Evolutionary conservation across 495 filamentous ascomycete genomes (phyloP), one percentile per base, ranked within the genome.

Genomic region (Haplographium delicatum): DNA sequence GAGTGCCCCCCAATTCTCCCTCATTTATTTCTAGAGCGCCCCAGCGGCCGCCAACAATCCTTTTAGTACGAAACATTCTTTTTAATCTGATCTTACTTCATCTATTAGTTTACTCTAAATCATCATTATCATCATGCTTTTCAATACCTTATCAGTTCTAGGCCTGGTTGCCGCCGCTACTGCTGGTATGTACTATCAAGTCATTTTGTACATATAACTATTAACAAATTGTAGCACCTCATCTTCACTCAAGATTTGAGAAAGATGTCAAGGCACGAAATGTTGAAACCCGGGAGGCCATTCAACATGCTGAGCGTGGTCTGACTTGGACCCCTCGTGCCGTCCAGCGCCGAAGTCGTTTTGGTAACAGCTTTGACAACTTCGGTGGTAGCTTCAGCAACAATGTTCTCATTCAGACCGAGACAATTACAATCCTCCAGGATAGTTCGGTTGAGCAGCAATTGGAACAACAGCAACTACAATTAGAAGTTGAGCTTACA

Each of bases 11-110:
- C 48, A 50, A 51, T 27, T 33, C 16, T 24, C 35, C 33, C 46
- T 43, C 54, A 55, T 62, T 62, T 55, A 46, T 58, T 62, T 50
- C 47, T 50, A 50, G 58, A 58, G 59, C 59, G 59, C 59, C 59
- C 59, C 50, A 62, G 59, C 44, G 59, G 59, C 55, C 51, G 59
- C 59, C 55, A 50, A 28, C 47, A 51, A 19, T 57, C 50, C 1
- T 54, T n/a, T 60, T 55, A 18, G n/a, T 51, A 40, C 35, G 30
- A 30, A 53, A 40, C 34, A 47, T 37, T 47, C 22, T 41, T 45
- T n/a, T 52, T 58, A 49, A 37, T 56, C 40, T 37, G 16, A 37
- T 33, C 11, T 22, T 46, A 43, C 42, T 34, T 53, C 11, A 24
- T 7, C 5, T 37, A 25, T 23, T 15, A 13, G 11, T 39, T 33